These are phyloP conservation scores for Panicum hallii DNA, from an alignment of 202 grass and related monocot genomes.

Conservation along the genomic window DNA sequence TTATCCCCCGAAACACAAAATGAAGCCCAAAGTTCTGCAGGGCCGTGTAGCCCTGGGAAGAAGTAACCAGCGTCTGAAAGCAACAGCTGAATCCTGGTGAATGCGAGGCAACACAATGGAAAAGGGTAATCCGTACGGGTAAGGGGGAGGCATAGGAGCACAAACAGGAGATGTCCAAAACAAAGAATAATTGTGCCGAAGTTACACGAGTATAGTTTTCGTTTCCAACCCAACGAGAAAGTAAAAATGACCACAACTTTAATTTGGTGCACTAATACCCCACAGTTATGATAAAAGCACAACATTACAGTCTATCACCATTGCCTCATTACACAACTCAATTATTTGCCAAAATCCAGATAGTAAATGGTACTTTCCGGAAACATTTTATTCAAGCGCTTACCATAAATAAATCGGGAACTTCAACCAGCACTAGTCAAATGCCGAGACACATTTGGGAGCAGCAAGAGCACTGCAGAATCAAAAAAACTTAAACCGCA, in stretches of 20 bases:
- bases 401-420: slow-evolving; percentile 35
- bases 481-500: slow-evolving; percentile 26
- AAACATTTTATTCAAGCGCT: slow-evolving; percentile 55
- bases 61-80: too few species aligned
- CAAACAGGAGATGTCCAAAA: not conserved
- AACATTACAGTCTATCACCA: slow-evolving; percentile 35
- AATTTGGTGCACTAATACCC: not conserved
- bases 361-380: not conserved
- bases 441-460: not conserved
- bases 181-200: not conserved
- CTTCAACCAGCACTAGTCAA: slow-evolving; percentile 26
- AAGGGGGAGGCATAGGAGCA: not conserved
- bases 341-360: slow-evolving; percentile 35
- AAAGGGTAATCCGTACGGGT: not conserved
- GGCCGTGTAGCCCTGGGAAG: too few species aligned
- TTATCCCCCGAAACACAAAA: too few species aligned
- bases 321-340: not conserved
- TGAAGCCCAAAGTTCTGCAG: too few species aligned
- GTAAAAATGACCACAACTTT: not conserved
- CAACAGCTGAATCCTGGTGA: not conserved
- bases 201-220: slow-evolving; percentile 1
- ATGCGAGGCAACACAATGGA: too few species aligned
- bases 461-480: slow-evolving; percentile 20
- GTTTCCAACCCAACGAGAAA: not conserved
- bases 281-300: not conserved